Conservation (phyloP, 495 filamentous ascomycete genomes). For the Copromyces sp. region DNA sequence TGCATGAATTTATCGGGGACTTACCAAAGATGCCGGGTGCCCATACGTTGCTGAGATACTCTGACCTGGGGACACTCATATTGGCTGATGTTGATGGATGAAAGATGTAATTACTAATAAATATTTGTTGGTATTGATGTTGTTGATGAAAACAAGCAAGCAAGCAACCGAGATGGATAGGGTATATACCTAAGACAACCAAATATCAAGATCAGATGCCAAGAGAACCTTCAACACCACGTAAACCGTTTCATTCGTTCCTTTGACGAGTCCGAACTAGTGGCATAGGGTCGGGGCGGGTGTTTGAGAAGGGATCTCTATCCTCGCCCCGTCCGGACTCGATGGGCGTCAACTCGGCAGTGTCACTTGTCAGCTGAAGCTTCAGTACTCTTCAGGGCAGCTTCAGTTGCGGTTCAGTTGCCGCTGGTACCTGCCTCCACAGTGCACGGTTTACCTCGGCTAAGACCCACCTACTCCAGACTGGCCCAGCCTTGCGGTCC, state of each 20-base stretch:
- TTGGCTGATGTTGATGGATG: conserved; percentile 2
- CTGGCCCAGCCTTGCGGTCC: not conserved
- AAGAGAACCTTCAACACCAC: not conserved
- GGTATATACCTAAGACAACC: not conserved
- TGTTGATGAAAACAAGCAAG: not conserved
- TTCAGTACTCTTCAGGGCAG: not conserved
- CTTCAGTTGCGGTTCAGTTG: not conserved
- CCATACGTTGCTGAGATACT: conserved; percentile 76
- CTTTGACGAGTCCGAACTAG: not conserved
- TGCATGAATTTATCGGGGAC: conserved; percentile 3
- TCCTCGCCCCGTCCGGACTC: not conserved
- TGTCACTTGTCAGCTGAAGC: not conserved
- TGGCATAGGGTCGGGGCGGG: not conserved
- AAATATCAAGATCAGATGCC: not conserved
- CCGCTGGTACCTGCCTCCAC: not conserved
- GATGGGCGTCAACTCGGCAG: not conserved
- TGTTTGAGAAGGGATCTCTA: not conserved
- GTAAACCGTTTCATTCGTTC: not conserved
- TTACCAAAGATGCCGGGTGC: conserved; percentile 74
- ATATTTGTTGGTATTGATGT: not conserved
- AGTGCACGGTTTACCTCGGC: not conserved
- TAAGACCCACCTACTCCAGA: not conserved
- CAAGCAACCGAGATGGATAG: not conserved
- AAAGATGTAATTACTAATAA: not conserved
- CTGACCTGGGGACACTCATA: conserved; percentile 59